These are phyloP conservation scores for Intubia oerlemansii DNA, from an alignment of 2,329 filamentous ascomycete species.

Conservation along the genomic window DNA sequence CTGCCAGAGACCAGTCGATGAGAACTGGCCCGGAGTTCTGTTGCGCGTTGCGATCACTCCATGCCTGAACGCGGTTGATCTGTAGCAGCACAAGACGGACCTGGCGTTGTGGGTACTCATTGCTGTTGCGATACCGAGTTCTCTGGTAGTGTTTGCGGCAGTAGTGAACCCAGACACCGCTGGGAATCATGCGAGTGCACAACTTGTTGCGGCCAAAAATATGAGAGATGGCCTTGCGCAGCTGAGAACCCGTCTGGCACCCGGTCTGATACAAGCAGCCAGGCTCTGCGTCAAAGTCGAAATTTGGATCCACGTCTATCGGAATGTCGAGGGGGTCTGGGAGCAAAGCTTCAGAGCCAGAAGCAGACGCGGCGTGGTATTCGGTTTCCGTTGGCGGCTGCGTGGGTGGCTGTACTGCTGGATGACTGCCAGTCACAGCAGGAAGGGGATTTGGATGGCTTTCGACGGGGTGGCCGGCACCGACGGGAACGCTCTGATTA, in stretches of 20 bases:
- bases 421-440: no score
- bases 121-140: constrained; percentile 42
- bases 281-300: constrained; percentile 5
- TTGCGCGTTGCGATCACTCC: constrained; percentile 30
- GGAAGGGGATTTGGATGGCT: no score
- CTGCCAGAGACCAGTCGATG: constrained; percentile 36
- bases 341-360: no score
- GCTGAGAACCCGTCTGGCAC: constrained; percentile 37
- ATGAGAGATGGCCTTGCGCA: constrained; percentile 59
- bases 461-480: no score
- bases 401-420: no score
- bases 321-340: no score
- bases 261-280: constrained; percentile 32
- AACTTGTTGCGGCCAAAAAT: constrained; percentile 69
- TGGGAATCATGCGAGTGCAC: constrained; percentile 48
- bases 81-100: constrained; percentile 42
- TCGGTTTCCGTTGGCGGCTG: no score
- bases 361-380: no score
- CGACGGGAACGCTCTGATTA: no score
- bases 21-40: constrained; percentile 22
- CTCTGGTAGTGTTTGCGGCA: constrained; percentile 75
- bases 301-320: no score
- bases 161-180: constrained; percentile 50
- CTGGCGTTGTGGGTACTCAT: constrained; percentile 38
- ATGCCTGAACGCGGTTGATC: constrained; percentile 38